A percentile compares a stretch with the other conserved stretches of the same genome.
These are phyloP conservation scores for Amaranthus tricolor DNA, from an alignment of 179 eudicot species.

Conservation along the genomic window DNA sequence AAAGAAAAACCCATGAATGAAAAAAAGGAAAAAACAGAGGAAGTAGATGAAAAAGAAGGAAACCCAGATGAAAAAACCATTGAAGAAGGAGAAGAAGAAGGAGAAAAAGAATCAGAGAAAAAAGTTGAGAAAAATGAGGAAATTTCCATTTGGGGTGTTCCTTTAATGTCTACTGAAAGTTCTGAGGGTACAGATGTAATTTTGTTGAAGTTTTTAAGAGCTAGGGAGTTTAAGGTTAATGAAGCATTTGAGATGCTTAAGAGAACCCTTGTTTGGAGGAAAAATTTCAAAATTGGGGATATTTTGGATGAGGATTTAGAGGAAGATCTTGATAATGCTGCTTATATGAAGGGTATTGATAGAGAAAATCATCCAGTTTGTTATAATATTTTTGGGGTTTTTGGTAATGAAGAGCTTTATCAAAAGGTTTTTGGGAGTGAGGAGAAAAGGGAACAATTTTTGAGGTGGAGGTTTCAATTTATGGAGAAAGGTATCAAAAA, in stretches of 20 bases:
- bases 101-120: not conserved
- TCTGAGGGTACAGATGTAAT: constrained; percentile 50
- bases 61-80: constrained; percentile 7
- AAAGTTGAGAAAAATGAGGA: constrained; percentile 23
- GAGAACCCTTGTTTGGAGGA: constrained; percentile 63
- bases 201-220: constrained; percentile 58
- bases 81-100: constrained; percentile 12
- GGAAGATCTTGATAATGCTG: constrained; percentile 36
- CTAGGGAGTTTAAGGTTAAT: constrained; percentile 61
- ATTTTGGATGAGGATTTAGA: constrained; percentile 56
- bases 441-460: constrained; percentile 50
- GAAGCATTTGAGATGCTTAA: constrained; percentile 61
- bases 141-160: constrained; percentile 59
- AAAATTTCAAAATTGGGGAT: constrained; percentile 41
- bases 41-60: constrained; percentile 11
- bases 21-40: not conserved
- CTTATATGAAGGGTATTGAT: constrained; percentile 51
- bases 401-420: constrained; percentile 53
- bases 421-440: constrained; percentile 48
- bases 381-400: constrained; percentile 66
- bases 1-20: constrained; percentile 10
- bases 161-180: constrained; percentile 47
- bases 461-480: constrained; percentile 66
- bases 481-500: constrained; percentile 55
- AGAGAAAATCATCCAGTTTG: constrained; percentile 64